A percentile compares a stretch with the other conserved stretches of the same genome.
Conservation (phyloP, 805 yeast genomes). For the Kodamaea jinghongensis region DNA sequence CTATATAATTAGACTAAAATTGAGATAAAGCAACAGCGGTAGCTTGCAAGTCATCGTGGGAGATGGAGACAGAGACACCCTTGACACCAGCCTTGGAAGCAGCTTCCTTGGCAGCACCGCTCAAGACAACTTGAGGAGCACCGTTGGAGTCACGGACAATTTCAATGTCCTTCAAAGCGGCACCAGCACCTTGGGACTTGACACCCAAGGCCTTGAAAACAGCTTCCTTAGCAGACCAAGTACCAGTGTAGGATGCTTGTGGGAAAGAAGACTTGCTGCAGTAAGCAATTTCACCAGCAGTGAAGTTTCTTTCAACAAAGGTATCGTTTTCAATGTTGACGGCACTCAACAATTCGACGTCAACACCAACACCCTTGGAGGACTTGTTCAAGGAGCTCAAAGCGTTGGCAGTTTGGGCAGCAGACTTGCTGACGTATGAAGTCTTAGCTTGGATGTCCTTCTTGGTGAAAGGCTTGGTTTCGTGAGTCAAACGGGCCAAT, state of each 20-base stretch:
- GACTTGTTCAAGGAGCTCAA: conserved; percentile 55
- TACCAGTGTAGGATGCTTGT: conserved; percentile 91
- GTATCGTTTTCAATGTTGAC: conserved; percentile 87
- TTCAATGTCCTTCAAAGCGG: conserved; percentile 88
- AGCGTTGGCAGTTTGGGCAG: conserved; percentile 63
- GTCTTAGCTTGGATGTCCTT: conserved; percentile 49
- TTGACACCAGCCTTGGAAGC: conserved; percentile 70
- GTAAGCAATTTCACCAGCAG: conserved; percentile 73
- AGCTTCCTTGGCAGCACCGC: conserved; percentile 72
- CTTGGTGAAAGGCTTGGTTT: conserved; percentile 46
- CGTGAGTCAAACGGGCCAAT: conserved; percentile 67
- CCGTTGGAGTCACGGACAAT: conserved; percentile 69
- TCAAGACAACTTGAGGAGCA: conserved; percentile 76
- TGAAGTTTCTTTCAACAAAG: conserved; percentile 89
- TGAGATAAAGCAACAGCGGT: conserved; percentile 91
- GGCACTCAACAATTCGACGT: conserved; percentile 83
- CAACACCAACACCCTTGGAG: conserved; percentile 87
- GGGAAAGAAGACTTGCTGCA: conserved; percentile 72
- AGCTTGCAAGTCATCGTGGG: conserved; percentile 96
- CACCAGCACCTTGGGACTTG: conserved; percentile 90
- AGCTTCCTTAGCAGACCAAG: conserved; percentile 99
- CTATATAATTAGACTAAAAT: conserved; percentile 21
- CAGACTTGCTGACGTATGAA: conserved; percentile 44
- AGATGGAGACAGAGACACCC: conserved; percentile 80
- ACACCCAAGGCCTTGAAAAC: conserved; percentile 95